phyloP scores from a whole-genome alignment of 2,329 filamentous ascomycete species.

The Xylariaceae sp. region DNA sequence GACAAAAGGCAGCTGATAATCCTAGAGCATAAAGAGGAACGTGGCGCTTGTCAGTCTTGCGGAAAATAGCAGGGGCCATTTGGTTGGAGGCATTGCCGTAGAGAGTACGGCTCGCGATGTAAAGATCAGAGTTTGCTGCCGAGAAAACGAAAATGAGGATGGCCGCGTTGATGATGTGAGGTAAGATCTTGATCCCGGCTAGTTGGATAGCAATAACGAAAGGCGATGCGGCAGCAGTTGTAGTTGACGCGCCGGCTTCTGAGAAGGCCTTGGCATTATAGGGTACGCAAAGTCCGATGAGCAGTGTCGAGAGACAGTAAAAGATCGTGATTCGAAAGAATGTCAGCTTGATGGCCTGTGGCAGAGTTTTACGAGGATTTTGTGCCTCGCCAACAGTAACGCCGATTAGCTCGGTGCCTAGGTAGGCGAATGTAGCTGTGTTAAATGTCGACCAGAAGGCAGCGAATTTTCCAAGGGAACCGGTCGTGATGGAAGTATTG shows the following conservation, averaged over 20 bases:
- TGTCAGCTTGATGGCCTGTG: slow-evolving; percentile 72
- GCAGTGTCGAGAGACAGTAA: slow-evolving; percentile 69
- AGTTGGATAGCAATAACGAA: slow-evolving; percentile 70
- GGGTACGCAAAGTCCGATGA: slow-evolving; percentile 73
- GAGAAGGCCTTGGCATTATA: slow-evolving; percentile 59
- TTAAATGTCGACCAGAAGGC: slow-evolving; percentile 69
- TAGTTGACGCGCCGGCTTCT: slow-evolving; percentile 51
- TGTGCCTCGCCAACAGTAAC: slow-evolving; percentile 76
- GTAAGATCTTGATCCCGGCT: slow-evolving; percentile 60
- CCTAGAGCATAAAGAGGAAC: slow-evolving; percentile 65
- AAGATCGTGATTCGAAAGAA: slow-evolving; percentile 81
- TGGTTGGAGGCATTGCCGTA: slow-evolving; percentile 70
- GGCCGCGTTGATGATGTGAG: slow-evolving; percentile 68
- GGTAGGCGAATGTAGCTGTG: slow-evolving; percentile 73
- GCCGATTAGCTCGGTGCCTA: slow-evolving; percentile 73
- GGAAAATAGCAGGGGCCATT: slow-evolving; percentile 68
- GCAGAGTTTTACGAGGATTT: slow-evolving; percentile 73
- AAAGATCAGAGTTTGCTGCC: slow-evolving; percentile 73
- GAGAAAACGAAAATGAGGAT: slow-evolving; percentile 75
- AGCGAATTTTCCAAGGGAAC: too few species aligned
- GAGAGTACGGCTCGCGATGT: slow-evolving; percentile 69
- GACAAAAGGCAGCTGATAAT: slow-evolving; percentile 57
- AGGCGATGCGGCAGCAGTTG: slow-evolving; percentile 60
- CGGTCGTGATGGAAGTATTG: too few species aligned
- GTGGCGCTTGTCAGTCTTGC: slow-evolving; percentile 65